Base-by-base conservation (phyloP, 1,284 basidiomycete genomes). In the Violaceomyces palustris region DNA sequence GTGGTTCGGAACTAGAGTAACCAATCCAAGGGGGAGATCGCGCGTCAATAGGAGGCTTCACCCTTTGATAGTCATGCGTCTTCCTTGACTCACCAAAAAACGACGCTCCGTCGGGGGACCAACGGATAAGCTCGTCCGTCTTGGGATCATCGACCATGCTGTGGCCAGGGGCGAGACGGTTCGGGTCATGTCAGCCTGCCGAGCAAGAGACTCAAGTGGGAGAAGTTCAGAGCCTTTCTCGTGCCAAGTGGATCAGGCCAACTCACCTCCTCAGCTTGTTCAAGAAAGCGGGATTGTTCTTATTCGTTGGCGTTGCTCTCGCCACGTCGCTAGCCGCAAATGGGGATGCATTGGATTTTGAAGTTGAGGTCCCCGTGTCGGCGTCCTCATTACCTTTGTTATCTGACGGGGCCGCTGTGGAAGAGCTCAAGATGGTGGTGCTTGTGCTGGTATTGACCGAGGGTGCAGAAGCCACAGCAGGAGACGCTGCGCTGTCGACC, bases 141-240 rank as follows among this genome's bases (percentile, higher is more conserved):
- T 81, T 79, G 6, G 83, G 79, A 74, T 94, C 88, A 60, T 88
- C 88, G 23, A 94, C 87, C 83, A 96, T 94, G 73, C 90, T 93
- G 50, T 56, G 56, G n/a, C n/a, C n/a, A n/a, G 19, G 21, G 53
- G 36, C 24, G 15, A 12, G 8, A 11, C 23, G 27, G 39, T 22
- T 44, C 44, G 53, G 29, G 23, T 24, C 18, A 18, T 43, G 52
- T 30, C 17, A 23, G 24, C 22, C 42, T 32, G n/a, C 30, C 23
- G 35, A 46, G 41, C 17, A 30, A 35, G 53, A 53, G 40, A 25
- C 18, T 14, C 18, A 14, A 35, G 22, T 35, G 19, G 8, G 30
- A 7, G 6, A 15, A 29, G n/a, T 25, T 8, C 14, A 14, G 17
- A 22, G 12, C 11, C 11, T 36, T 39, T 15, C 29, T 43, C 18